phyloP scores from a whole-genome alignment of 148 eudicot species.

The Vaccinium corymbosum region DNA sequence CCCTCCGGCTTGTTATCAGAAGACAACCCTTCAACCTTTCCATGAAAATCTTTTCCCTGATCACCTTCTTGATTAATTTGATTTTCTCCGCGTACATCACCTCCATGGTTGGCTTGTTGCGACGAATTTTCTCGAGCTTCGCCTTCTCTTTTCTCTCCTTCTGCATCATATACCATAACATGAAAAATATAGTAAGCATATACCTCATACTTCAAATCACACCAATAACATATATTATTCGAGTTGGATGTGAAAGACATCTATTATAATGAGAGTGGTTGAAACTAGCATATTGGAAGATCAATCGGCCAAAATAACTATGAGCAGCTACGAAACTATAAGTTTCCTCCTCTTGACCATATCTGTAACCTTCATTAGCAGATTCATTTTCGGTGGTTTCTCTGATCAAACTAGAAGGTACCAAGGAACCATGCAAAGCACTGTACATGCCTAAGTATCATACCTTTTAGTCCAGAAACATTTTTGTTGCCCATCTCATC shows the following conservation, averaged over 20 bases:
- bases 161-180: too few species aligned
- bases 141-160: too few species aligned
- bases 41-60: slow-evolving; percentile 21
- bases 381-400: not conserved
- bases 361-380: too few species aligned
- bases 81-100: slow-evolving; percentile 18
- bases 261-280: not conserved
- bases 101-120: not conserved
- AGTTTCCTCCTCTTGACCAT: not conserved
- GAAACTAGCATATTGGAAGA: not conserved
- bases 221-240: too few species aligned
- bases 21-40: slow-evolving; percentile 13
- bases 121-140: not conserved
- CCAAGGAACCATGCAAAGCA: not conserved
- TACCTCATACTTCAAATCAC: too few species aligned
- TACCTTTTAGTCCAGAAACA: too few species aligned
- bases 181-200: too few species aligned
- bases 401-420: not conserved
- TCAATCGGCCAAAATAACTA: not conserved
- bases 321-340: not conserved
- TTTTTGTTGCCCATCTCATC: slow-evolving; percentile 36
- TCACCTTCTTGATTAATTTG: slow-evolving; percentile 9
- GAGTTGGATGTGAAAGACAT: too few species aligned
- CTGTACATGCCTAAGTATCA: too few species aligned
- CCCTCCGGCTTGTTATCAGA: not conserved